Base-by-base conservation (phyloP, 1,284 basidiomycete species). In the Ceratobasidium sp. region DNA sequence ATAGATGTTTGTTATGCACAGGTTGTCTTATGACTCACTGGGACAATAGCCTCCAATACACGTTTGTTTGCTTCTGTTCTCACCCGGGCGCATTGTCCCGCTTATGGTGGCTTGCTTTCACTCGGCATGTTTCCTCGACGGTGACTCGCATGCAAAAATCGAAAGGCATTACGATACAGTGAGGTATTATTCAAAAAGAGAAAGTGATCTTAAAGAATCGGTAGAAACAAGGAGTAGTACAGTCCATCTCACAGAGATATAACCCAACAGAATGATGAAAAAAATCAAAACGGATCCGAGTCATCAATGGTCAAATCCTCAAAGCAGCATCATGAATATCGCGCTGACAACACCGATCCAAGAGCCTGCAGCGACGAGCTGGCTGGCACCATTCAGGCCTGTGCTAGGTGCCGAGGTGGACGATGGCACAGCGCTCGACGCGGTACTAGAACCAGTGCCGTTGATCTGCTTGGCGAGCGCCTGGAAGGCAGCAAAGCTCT, bases 401-500 rank as follows among this genome's bases (percentile, higher is more conserved):
- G 63, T 23, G 11, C 30, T 7, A 11, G 63, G 42, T 1, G 70
- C 23, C 44, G 70, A 40, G 36, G 58, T 53, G 18, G 71, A 14
- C 3, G 54, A 58, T 14, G 71, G 44, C 8, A 60, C 33, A 44
- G 48, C 23, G 46, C 46, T 51, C 28, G 70, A 72, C 18, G 70
- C 30, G 28, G 44, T 51, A 23, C 49, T 38, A 38, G 23, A 36
- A 14, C 53, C 58, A 23, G 72, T 73, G 51, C 72, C 72, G 72
- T 73, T 73, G 51, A 66, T 2, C 40, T 63, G 54, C 60, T 71
- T 75, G 51, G 75, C 75, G 30, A 54, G 54, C 7, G 74, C 66
- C 73, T 73, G 62, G 71, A 72, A 76, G n/a, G 74, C 74, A 33
- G 70, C 63, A 62, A 75, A 76, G 66, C 48, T 74, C 71, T 76